Evolutionary conservation across 1,139 yeast genomes (phyloP), one percentile per base, ranked within the genome.

Genomic region (Zygoascus sp.): DNA sequence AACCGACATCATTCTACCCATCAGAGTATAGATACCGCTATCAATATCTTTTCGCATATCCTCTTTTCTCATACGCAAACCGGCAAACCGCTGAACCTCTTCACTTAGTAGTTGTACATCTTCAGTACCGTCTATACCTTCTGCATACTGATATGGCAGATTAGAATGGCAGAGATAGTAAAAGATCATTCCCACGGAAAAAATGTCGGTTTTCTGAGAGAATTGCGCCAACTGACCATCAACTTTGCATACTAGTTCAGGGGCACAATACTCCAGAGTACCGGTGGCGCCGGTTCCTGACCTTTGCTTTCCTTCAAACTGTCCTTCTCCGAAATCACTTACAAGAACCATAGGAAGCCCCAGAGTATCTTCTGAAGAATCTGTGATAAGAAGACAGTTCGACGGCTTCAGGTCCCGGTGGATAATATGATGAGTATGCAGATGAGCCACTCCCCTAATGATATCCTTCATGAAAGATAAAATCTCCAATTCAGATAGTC

Each of bases 361-460:
- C 1, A 67, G 55, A 1, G 62, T 65, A 22, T 41, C 38, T 22
- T 50, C 57, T 5, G 50, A 55, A 11, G 40, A 52, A 43, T 28
- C 45, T 32, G 16, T 45, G 27, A 49, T 53, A 43, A 88, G 65
- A 25, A 89, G 68, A 63, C 96, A 87, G 57, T 89, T 89, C 0
- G 95, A 84, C 0, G 96, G 96, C 58, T 89, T 89, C 52, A 89
- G 70, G 62, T 89, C 97, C 19, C 96, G 73, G 58, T 89, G 97
- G 16, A 89, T 75, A 32, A 88, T 81, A 23, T 87, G 89, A 51
- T 81, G 77, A 13, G 70, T 69, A 63, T 89, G 96, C 45, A 89
- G 68, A 60, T 84, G 85, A 40, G 73, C 67, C 10, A 88, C 81
- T 0, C 95, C 96, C 32, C 72, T 70, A 0, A 79, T 76, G 2